Evolutionary conservation across 441 rosid genomes (phyloP).

Genomic region (Pelargonium cotyledonis): DNA sequence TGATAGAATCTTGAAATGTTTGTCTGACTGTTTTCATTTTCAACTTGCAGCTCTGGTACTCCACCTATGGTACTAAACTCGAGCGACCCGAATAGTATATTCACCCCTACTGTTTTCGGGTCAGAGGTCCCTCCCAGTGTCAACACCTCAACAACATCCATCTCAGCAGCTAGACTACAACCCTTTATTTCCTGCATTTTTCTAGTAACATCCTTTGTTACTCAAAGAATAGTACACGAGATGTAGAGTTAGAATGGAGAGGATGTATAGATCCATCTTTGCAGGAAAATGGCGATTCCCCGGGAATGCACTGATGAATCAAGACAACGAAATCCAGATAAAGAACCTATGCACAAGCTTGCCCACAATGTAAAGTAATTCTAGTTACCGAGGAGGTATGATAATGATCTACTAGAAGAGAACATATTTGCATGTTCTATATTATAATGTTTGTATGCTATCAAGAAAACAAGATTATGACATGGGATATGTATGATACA

Average conservation of each 20-base stretch:
- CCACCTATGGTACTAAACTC: constrained; percentile 61
- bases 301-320: not conserved
- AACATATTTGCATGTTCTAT: not conserved
- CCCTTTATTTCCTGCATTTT: constrained; percentile 26
- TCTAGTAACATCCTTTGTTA: constrained; percentile 30
- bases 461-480: not conserved
- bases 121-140: constrained; percentile 41
- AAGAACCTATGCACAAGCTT: constrained; percentile 19
- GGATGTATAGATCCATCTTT: constrained; percentile 12
- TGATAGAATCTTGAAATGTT: constrained; percentile 13
- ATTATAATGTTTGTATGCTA: not conserved
- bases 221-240: constrained; percentile 28
- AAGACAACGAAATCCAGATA: constrained; percentile 9
- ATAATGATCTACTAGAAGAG: not conserved
- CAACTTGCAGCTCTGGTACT: constrained; percentile 45
- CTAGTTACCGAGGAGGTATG: not conserved
- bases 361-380: constrained; percentile 22
- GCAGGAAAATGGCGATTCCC: constrained; percentile 17
- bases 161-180: constrained; percentile 28
- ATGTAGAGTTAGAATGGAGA: constrained; percentile 27
- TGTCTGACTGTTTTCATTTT: not conserved
- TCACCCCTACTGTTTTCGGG: constrained; percentile 39
- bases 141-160: constrained; percentile 40
- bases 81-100: constrained; percentile 39
- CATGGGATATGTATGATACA: not conserved